Evolutionary conservation across 768 basidiomycete species (phyloP), one percentile per base, ranked within the genome.

Genomic region (Vishniacozyma victoriae): DNA sequence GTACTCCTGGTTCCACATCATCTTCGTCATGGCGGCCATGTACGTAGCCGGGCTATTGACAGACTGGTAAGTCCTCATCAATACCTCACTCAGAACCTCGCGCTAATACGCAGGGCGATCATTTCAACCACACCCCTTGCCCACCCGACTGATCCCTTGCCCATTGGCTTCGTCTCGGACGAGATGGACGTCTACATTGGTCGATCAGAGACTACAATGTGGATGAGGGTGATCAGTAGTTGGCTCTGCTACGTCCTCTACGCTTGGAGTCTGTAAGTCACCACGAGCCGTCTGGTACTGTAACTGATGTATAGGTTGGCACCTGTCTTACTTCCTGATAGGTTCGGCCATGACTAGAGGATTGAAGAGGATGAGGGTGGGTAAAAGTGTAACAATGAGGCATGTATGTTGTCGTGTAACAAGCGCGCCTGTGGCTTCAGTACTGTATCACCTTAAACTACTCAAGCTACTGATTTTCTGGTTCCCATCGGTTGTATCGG

Each of bases 1-100:
- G 91, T 99, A 99, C 70, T 82, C 90, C 1, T 99, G 91, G 90
- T 97, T 99, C 82, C 95, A 99, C 67, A 74, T 96, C 71, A 96
- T 99, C 63, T 99, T 97, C 68, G 82, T 86, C 37, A 85, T 97
- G 59, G 95, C 83, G 23, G 78, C 90, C 13, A 97, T 97, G 95
- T 99, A 99, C 73, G 90, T 96, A 20, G 90, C 87, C 5, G 92
- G 95, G 80, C 76, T 99, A 13, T 73, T 99, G 45, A 99, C 93
- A 1, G 93, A 99, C 73, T 97, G 95, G 93, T 92, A 70, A 48
- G 87, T 76, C 20, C 13, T 14, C 11, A n/a, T 19, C 18, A 4
- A 37, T n/a, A n/a, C n/a, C n/a, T n/a, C n/a, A 4, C 19, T 19
- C 38, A 41, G 12, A n/a, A 48, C 22, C 39, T 44, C 11, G 24